phyloP scores from a whole-genome alignment of 768 basidiomycete genomes.

The Gymnopilus junonius region DNA sequence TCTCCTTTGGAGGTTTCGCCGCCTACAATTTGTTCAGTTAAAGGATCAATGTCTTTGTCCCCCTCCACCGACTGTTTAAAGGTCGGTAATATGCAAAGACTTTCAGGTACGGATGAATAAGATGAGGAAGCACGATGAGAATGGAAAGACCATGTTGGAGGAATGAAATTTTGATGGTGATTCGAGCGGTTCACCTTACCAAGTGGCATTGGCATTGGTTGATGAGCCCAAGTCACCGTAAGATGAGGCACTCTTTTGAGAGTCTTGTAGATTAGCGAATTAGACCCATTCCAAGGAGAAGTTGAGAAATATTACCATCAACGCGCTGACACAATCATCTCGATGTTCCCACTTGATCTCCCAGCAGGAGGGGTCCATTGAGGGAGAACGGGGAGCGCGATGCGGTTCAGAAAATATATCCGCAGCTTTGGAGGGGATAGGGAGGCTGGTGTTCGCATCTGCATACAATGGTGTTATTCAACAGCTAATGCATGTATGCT shows the following conservation, averaged over 20 bases:
- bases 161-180: slow-evolving; percentile 9
- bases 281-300: neutral
- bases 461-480: neutral
- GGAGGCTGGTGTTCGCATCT: neutral
- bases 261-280: slow-evolving; percentile 46
- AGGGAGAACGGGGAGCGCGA: slow-evolving; percentile 51
- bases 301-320: slow-evolving; percentile 52
- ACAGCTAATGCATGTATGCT: neutral
- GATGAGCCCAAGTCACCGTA: slow-evolving; percentile 82
- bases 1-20: neutral
- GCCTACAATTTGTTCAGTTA: neutral
- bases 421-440: neutral
- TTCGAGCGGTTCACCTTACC: slow-evolving; percentile 5
- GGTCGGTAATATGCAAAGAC: neutral
- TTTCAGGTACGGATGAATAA: neutral
- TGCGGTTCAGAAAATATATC: slow-evolving; percentile 54
- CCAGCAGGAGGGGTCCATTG: slow-evolving; percentile 69
- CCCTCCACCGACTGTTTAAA: neutral
- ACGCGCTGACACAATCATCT: slow-evolving; percentile 74
- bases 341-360: slow-evolving; percentile 82
- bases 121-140: slow-evolving; percentile 19
- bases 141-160: slow-evolving; percentile 35
- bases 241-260: slow-evolving; percentile 73
- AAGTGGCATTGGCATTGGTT: slow-evolving; percentile 36
- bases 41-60: too few relatives aligned